Conservation (phyloP, 2,329 filamentous ascomycete genomes). For the Aspergillus fumigatus region DNA sequence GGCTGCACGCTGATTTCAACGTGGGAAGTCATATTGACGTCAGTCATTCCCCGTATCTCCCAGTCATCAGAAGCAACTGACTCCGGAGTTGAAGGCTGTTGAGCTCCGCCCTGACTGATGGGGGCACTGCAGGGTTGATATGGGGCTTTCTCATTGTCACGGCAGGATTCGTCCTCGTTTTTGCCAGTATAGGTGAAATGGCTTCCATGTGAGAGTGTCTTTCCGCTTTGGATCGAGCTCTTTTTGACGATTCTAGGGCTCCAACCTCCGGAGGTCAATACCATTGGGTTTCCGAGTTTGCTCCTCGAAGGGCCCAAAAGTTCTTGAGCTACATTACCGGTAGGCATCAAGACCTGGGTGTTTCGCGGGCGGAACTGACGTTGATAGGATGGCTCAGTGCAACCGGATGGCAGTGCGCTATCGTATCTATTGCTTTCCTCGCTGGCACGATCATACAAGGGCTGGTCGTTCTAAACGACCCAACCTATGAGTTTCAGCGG, state of each 20-base stretch:
- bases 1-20: constrained; percentile 41
- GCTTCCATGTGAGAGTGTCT: constrained; percentile 35
- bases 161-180: constrained; percentile 30
- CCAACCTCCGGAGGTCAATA: constrained; percentile 40
- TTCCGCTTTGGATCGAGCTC: neutral
- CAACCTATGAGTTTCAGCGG: constrained; percentile 35
- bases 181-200: constrained; percentile 39
- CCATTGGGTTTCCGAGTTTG: constrained; percentile 43
- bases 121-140: constrained; percentile 36
- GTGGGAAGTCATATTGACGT: constrained; percentile 43
- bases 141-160: constrained; percentile 34
- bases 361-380: neutral
- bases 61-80: constrained; percentile 8
- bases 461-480: constrained; percentile 41
- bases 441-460: constrained; percentile 45
- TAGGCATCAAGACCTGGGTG: constrained; percentile 7
- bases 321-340: constrained; percentile 45
- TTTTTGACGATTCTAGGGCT: constrained; percentile 22
- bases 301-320: constrained; percentile 38
- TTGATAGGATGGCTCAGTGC: constrained; percentile 40
- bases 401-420: constrained; percentile 44
- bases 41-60: constrained; percentile 10
- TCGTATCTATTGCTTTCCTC: constrained; percentile 42
- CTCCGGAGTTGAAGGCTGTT: constrained; percentile 21
- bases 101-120: constrained; percentile 30